Conservation (phyloP, 1,284 basidiomycete species). For the Pulveroboletus ridleyi region DNA sequence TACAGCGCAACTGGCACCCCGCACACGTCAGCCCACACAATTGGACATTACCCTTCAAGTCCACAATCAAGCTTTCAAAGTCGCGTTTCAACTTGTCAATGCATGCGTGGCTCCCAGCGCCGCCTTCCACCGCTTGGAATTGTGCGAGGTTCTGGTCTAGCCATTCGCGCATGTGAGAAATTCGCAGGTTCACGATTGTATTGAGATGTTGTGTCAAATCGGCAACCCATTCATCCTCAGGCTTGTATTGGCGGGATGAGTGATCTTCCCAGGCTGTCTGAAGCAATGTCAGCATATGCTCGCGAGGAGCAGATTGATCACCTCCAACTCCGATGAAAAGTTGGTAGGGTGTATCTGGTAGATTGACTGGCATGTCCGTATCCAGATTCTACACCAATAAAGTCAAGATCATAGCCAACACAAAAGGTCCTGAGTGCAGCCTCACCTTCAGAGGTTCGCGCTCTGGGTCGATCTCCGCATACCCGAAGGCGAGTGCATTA, state of each 20-base stretch:
- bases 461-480: constrained; percentile 50
- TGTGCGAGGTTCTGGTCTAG: constrained; percentile 47
- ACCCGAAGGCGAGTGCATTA: constrained; percentile 51
- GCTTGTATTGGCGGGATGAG: constrained; percentile 35
- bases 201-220: constrained; percentile 46
- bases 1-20: constrained; percentile 54
- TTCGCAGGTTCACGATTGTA: constrained; percentile 44
- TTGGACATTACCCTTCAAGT: constrained; percentile 51
- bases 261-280: constrained; percentile 41
- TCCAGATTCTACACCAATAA: constrained; percentile 51
- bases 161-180: constrained; percentile 44
- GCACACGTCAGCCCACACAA: constrained; percentile 55
- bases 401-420: not conserved
- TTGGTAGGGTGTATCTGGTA: constrained; percentile 37
- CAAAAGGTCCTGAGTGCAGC: not conserved
- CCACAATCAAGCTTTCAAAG: constrained; percentile 48
- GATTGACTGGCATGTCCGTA: constrained; percentile 46
- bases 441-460: constrained; percentile 54
- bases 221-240: constrained; percentile 49
- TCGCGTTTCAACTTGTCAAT: constrained; percentile 52
- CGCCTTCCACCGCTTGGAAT: constrained; percentile 42
- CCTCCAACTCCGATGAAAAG: constrained; percentile 44
- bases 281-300: constrained; percentile 39
- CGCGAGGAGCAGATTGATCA: constrained; percentile 34
- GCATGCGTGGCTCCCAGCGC: constrained; percentile 41